Evolutionary conservation across 2,329 filamentous ascomycete species (phyloP).

Genomic region (Thermoascus crustaceus): DNA sequence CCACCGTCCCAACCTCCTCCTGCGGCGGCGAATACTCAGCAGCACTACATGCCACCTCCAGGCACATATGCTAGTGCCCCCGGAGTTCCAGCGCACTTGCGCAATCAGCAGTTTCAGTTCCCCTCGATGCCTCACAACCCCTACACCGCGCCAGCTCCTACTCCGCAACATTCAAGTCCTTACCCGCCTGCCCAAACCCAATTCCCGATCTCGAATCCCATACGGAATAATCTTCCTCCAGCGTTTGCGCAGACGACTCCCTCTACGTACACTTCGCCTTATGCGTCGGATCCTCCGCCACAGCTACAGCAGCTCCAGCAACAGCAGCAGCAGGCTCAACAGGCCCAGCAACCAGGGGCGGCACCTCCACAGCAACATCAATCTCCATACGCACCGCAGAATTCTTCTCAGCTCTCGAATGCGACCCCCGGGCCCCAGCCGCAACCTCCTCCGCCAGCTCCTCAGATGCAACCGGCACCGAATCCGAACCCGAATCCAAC

Average conservation of each 20-base stretch:
- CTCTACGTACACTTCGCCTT: conserved; percentile 35
- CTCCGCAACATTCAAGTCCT: conserved; percentile 17
- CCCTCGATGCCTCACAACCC: conserved; percentile 26
- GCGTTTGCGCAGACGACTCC: conserved; percentile 30
- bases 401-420: conserved; percentile 15
- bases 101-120: conserved; percentile 32
- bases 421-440: conserved; percentile 12
- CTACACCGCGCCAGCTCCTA: conserved; percentile 22
- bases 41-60: conserved; percentile 30
- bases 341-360: conserved; percentile 5
- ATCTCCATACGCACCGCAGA: conserved; percentile 16
- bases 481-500: conserved; percentile 14
- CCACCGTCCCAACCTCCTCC: conserved; percentile 24
- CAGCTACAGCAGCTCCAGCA: conserved; percentile 14
- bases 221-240: conserved; percentile 32
- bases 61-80: conserved; percentile 22
- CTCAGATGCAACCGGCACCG: conserved; percentile 12
- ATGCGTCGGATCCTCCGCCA: conserved; percentile 30
- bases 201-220: conserved; percentile 28
- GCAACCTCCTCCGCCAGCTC: conserved; percentile 9
- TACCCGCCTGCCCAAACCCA: conserved; percentile 16
- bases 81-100: conserved; percentile 21
- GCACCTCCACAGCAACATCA: conserved; percentile 13
- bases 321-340: conserved; percentile 4
- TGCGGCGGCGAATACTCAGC: conserved; percentile 16